Conservation (phyloP, 176 grass and related monocot genomes). For the Phoenix dactylifera region DNA sequence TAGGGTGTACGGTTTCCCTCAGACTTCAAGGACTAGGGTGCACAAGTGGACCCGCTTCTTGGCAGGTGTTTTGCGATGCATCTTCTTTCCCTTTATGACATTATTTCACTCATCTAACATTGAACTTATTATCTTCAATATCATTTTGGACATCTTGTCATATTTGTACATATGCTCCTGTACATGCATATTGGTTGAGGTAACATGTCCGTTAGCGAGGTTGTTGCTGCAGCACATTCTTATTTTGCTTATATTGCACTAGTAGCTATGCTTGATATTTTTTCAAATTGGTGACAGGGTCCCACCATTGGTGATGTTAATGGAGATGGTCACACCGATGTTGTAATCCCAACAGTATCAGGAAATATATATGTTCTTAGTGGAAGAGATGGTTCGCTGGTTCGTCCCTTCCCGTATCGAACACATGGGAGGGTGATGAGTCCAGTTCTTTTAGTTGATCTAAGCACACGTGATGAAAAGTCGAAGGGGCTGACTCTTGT, state of each 20-base stretch:
- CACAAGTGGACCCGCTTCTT: too few species aligned
- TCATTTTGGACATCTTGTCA: too few species aligned
- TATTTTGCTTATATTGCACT: not conserved
- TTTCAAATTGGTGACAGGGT: conserved; percentile 47
- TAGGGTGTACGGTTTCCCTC: too few species aligned
- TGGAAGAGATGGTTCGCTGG: conserved; percentile 72
- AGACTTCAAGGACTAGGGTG: too few species aligned
- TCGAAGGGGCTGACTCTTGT: conserved; percentile 69
- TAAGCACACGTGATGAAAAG: conserved; percentile 49
- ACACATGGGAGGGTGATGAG: conserved; percentile 89
- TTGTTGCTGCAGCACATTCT: not conserved
- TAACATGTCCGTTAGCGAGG: not conserved
- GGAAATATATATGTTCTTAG: conserved; percentile 94
- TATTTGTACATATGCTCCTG: too few species aligned
- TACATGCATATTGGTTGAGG: not conserved
- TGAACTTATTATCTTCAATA: too few species aligned
- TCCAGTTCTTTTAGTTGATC: conserved; percentile 66
- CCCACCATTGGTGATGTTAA: conserved; percentile 88
- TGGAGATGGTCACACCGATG: conserved; percentile 77
- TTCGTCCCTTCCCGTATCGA: conserved; percentile 75
- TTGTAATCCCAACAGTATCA: conserved; percentile 73
- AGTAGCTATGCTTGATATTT: not conserved
- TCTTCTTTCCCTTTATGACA: too few species aligned
- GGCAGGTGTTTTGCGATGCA: too few species aligned
- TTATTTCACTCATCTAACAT: too few species aligned